phyloP scores from a whole-genome alignment of 177 flowering plant genomes.

The Tripterygium wilfordii region DNA sequence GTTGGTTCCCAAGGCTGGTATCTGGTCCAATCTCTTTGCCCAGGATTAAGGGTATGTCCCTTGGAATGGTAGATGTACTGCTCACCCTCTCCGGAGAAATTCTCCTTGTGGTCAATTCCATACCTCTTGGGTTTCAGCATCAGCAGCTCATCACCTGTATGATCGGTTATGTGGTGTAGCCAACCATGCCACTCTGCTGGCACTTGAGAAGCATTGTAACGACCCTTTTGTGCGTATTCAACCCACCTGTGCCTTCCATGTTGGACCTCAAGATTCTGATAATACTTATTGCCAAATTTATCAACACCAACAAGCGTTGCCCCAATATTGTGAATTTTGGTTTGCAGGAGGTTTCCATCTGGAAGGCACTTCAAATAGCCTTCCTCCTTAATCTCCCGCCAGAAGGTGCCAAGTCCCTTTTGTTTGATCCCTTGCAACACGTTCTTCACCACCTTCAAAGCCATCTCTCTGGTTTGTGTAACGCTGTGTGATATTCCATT shows the following conservation, averaged over 20 bases:
- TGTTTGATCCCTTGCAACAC: constrained; percentile 55
- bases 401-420: constrained; percentile 49
- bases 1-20: constrained; percentile 89
- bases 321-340: constrained; percentile 91
- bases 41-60: constrained; percentile 88
- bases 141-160: constrained; percentile 96
- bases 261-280: constrained; percentile 60
- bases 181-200: constrained; percentile 99
- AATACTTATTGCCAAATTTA: constrained; percentile 89
- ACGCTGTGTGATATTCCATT: no score
- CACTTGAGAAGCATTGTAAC: constrained; percentile 97
- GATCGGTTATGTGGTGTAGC: constrained; percentile 92
- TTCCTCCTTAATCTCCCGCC: constrained; percentile 60
- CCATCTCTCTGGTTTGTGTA: constrained; percentile 57
- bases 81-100: constrained; percentile 93
- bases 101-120: constrained; percentile 80
- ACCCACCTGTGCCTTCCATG: constrained; percentile 97
- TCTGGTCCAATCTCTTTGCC: constrained; percentile 93
- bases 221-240: constrained; percentile 77
- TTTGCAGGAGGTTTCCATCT: constrained; percentile 93
- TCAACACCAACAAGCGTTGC: constrained; percentile 86
- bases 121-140: constrained; percentile 85
- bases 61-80: constrained; percentile 90
- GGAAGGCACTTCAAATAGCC: constrained; percentile 54
- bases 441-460: constrained; percentile 49